phyloP scores from a whole-genome alignment of 768 basidiomycete genomes.

The Kwoniella bestiolae region DNA sequence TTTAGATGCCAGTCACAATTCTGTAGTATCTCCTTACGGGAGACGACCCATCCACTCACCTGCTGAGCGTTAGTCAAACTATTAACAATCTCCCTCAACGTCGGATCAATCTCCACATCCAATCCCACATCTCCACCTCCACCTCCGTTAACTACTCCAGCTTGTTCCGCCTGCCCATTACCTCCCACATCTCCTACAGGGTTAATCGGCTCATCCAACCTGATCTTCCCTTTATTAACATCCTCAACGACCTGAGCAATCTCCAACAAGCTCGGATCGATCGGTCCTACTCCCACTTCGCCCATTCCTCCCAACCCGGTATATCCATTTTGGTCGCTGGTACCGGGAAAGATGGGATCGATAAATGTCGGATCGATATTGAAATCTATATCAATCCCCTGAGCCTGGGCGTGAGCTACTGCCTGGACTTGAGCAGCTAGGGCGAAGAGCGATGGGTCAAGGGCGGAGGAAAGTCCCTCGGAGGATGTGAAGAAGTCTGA shows the following conservation, averaged over 20 bases:
- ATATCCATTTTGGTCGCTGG: background rate
- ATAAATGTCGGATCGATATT: conserved; percentile 16
- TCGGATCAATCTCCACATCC: conserved; percentile 47
- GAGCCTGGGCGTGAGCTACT: conserved; percentile 17
- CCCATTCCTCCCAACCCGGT: background rate
- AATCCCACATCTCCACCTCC: background rate
- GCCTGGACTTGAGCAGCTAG: conserved; percentile 24
- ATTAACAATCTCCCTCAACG: conserved; percentile 53
- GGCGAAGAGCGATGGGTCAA: conserved; percentile 13
- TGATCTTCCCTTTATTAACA: conserved; percentile 34
- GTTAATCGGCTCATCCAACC: conserved; percentile 11
- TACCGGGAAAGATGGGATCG: conserved; percentile 1
- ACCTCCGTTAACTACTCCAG: too few species aligned
- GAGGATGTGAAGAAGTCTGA: background rate
- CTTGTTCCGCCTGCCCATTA: too few species aligned
- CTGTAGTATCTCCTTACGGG: too few species aligned
- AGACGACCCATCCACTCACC: conserved; percentile 24
- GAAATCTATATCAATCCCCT: conserved; percentile 24
- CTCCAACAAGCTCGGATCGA: conserved; percentile 45
- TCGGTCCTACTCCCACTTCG: background rate
- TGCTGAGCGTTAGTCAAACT: conserved; percentile 48
- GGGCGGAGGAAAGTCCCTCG: background rate
- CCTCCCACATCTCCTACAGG: too few species aligned
- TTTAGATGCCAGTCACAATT: too few species aligned
- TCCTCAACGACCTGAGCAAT: conserved; percentile 45